A percentile compares a stretch with the other conserved stretches of the same genome.
Evolutionary conservation across 768 basidiomycete species (phyloP).

Genomic region (Gymnopilus junonius): DNA sequence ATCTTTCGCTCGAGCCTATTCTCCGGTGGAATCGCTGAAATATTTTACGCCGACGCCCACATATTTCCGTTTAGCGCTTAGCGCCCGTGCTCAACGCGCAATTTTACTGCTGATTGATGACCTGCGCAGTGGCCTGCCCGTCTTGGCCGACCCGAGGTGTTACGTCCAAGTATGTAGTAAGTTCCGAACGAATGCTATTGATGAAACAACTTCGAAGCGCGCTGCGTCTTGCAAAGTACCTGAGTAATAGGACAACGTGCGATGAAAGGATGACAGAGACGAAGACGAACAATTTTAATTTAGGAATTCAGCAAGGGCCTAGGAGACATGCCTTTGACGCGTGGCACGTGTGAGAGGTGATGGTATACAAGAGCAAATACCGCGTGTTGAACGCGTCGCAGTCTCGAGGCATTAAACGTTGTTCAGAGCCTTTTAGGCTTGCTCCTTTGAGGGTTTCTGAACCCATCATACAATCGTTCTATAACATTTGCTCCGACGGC

Average conservation of each 20-base stretch:
- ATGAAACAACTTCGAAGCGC: not conserved
- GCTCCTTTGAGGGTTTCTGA: constrained; percentile 12
- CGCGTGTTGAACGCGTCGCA: constrained; percentile 30
- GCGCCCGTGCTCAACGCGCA: not conserved
- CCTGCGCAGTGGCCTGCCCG: not conserved
- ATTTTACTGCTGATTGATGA: not conserved
- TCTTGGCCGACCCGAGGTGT: not conserved
- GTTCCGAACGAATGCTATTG: not conserved
- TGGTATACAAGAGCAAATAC: constrained; percentile 20
- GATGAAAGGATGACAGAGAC: not conserved
- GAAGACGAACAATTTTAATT: no score
- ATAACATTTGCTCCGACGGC: not conserved
- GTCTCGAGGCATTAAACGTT: constrained; percentile 16
- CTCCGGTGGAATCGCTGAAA: not conserved
- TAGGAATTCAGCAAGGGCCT: no score
- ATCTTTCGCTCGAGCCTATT: not conserved
- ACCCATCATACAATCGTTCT: not conserved
- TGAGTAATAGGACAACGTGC: not conserved
- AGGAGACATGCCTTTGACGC: not conserved
- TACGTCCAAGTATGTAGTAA: not conserved
- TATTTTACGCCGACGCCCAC: not conserved
- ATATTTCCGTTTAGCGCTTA: not conserved
- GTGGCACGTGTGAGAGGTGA: constrained; percentile 6
- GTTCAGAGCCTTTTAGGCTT: constrained; percentile 17
- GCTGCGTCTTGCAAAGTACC: not conserved